These are phyloP conservation scores for Alternaria sp. DNA, from an alignment of 2,329 filamentous ascomycete genomes.

Conservation along the genomic window DNA sequence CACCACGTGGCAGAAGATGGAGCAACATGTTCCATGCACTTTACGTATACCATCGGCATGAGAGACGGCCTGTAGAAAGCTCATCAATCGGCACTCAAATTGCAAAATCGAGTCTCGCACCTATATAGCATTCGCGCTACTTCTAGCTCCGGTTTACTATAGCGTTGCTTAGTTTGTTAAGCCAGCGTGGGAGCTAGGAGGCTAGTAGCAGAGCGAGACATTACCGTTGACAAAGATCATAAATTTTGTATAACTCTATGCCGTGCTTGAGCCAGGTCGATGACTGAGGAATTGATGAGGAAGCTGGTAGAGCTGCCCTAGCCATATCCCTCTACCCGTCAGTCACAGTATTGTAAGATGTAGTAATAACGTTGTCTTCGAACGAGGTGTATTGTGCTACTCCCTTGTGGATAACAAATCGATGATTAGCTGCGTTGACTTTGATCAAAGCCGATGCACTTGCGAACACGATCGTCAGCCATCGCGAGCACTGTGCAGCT, in stretches of 20 bases:
- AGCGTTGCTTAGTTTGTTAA: not conserved
- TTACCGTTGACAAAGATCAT: not conserved
- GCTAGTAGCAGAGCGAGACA: not conserved
- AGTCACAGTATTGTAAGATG: not conserved
- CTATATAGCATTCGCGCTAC: not conserved
- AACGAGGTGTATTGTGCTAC: not conserved
- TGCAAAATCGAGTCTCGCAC: accelerated
- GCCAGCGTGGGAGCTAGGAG: not conserved
- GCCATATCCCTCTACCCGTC: not conserved
- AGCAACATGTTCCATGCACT: not conserved
- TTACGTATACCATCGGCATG: not conserved
- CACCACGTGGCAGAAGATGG: not conserved
- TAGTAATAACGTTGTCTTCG: not conserved
- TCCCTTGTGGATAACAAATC: not conserved
- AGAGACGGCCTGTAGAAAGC: not conserved
- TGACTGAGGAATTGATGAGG: not conserved
- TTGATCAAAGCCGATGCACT: not conserved
- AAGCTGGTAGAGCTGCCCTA: not conserved
- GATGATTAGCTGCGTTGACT: not conserved
- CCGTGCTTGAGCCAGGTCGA: not conserved
- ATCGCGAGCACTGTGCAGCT: not conserved
- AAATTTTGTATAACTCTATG: not conserved
- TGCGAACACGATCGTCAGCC: not conserved
- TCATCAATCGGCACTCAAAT: no score
- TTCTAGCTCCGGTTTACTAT: not conserved